phyloP scores from a whole-genome alignment of 345 rosid species.

The Syzygium oleosum region DNA sequence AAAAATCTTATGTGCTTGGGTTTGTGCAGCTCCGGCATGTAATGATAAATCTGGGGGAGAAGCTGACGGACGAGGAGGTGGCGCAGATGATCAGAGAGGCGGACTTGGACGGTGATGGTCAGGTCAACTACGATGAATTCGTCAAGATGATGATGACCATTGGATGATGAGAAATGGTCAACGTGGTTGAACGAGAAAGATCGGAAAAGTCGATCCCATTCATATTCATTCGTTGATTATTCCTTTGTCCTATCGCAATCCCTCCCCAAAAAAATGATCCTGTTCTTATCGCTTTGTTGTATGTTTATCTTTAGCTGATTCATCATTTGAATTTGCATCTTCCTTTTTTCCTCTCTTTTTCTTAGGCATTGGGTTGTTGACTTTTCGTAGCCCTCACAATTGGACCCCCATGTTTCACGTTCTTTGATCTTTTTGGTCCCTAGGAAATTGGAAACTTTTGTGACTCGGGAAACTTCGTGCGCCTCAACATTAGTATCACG shows the following conservation, averaged over 20 bases:
- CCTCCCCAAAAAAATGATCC: neutral
- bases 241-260: neutral
- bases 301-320: neutral
- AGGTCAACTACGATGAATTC: constrained; percentile 13
- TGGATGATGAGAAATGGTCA: neutral
- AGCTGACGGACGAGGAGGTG: constrained; percentile 15
- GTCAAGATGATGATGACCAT: constrained; percentile 13
- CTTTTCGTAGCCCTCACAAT: neutral
- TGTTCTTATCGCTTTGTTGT: neutral
- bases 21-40: constrained; percentile 12
- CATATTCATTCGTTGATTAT: neutral
- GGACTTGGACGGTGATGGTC: constrained; percentile 20
- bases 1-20: neutral
- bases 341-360: neutral
- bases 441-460: neutral
- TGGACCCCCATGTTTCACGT: neutral
- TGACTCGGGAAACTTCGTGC: neutral
- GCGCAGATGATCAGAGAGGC: constrained; percentile 17
- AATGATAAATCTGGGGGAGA: constrained; percentile 17
- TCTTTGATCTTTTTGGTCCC: neutral
- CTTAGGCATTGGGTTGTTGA: neutral
- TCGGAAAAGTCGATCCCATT: neutral
- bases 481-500: neutral
- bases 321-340: neutral
- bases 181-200: neutral